Evolutionary conservation across 306 rosid species (phyloP), one percentile per base, ranked within the genome.

Genomic region (Dalbergia cochinchinensis): DNA sequence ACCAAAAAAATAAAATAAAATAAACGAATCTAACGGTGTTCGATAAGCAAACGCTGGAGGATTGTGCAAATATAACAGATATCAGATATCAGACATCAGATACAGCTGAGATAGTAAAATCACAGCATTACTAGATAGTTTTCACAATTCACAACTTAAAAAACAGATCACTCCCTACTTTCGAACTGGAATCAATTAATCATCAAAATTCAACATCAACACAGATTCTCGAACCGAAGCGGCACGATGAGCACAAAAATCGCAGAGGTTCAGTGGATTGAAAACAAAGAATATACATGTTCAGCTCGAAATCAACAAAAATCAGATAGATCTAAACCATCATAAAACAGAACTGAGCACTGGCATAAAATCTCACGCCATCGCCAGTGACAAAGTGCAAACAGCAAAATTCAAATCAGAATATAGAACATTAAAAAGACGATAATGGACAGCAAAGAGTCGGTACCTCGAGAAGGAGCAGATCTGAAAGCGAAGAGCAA

Each of bases 401-500:
- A 77, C n/a, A 18, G 64, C 59, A 0, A 53, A 63, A 22, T 31
- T 4, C 8, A 51, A 41, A 68, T 11, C 1, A n/a, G 26, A 78
- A 8, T 1, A 53, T 14, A 22, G 11, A 18, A 13, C 11, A 33
- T 0, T 0, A 62, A 13, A 50, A 34, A 4, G 6, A 39, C 0
- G 50, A 44, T 65, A 16, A 65, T 76, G 87, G 83, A 16, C 8
- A 7, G 5, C 10, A n/a, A 3, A 7, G 8, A 18, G 60, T 5
- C 8, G 20, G 60, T 54, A 54, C 60, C 60, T 35, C 20, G 4
- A 67, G 72, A 33, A 58, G 66, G 69, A 35, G 75, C 75, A 71
- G 92, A 87, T 91, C 90, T 80, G 83, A 41, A 61, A 35, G 15
- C 19, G 77, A 37, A 34, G n/a, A 54, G 20, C 14, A 53, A 42